These are phyloP conservation scores for Tremella fuciformis DNA, from an alignment of 768 basidiomycete genomes.

Conservation along the genomic window DNA sequence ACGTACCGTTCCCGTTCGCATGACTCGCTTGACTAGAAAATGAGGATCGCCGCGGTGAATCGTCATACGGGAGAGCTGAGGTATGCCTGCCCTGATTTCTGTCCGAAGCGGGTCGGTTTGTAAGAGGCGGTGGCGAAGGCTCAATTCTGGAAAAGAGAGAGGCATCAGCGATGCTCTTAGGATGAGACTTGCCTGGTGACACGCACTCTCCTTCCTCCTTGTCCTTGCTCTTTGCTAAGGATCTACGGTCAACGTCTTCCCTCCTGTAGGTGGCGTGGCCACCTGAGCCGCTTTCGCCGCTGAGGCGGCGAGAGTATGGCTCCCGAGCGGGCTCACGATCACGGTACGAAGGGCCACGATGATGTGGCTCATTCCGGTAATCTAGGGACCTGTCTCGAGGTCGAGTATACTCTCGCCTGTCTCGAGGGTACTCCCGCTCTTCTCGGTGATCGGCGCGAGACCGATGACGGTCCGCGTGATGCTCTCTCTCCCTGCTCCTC, in stretches of 20 bases:
- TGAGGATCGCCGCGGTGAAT: not conserved
- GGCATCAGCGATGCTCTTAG: not conserved
- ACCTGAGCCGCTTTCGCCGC: conserved; percentile 10
- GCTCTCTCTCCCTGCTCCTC: conserved; percentile 16
- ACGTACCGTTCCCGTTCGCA: conserved; percentile 4
- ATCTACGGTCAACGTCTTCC: conserved; percentile 38
- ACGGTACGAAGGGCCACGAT: conserved; percentile 12
- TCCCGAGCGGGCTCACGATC: conserved; percentile 29
- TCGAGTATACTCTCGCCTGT: conserved; percentile 11
- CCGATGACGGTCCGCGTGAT: not conserved
- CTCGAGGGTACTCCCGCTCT: not conserved
- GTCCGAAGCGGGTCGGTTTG: not conserved
- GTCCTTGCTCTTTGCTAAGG: conserved; percentile 64
- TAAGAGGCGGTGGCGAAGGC: conserved; percentile 22
- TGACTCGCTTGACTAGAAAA: conserved; percentile 2
- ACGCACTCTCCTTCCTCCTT: conserved; percentile 74
- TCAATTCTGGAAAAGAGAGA: conserved; percentile 22
- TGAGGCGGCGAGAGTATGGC: not conserved
- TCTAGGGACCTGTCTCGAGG: conserved; percentile 5
- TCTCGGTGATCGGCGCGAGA: not conserved
- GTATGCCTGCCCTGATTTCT: not conserved
- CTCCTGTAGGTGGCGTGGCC: conserved; percentile 17
- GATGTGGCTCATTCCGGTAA: conserved; percentile 3
- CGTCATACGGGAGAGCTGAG: not conserved
- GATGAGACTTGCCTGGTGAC: not conserved